Evolutionary conservation across 2,329 filamentous ascomycete genomes (phyloP), one percentile per base, ranked within the genome.

Genomic region (Aspergillus nomiae): DNA sequence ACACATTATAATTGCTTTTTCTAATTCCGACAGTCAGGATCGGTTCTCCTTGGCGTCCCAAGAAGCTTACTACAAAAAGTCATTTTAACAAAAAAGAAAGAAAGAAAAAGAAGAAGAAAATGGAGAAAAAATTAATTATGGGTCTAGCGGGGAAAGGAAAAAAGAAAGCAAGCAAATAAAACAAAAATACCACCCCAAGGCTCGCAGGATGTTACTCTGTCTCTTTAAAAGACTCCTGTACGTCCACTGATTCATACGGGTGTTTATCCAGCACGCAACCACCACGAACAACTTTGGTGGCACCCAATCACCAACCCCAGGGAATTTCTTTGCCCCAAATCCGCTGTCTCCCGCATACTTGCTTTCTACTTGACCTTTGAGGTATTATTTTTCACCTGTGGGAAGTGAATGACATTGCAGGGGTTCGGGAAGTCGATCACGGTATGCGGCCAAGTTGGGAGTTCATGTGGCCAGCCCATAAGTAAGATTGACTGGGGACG

Each of bases 1-100:
- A 43, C 24, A 30, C 55, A 53, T 26, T 43, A 61, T 56, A 26
- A 36, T 63, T 63, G 51, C 61, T 60, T 60, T 54, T 54, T 56
- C 21, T 51, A 26, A 51, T 36, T 58, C 30, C 41, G 61, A 45
- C 57, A 32, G 16, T 45, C 36, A 28, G 53, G 50, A 43, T 51
- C n/a, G 28, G 41, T 19, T 26, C 55, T 45, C 45, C 59, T 60
- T 60, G 58, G 61, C 46, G 58, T 54, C 61, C 30, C 51, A 45
- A 41, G 14, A 34, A 34, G 24, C 28, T 21, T 30, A 36, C 5
- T 12, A 34, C 4, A 16, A 8, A 36, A 14, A 36, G 6, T 16
- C 7, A 16, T 36, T 36, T 36, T 16, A 36, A 34, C 14, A 16
- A 36, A 36, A 12, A 14, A 36, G 14, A 4, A 14, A 34, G 14